Conservation (phyloP, 1,284 basidiomycete genomes). For the Austroboletus novae-zelandiae region DNA sequence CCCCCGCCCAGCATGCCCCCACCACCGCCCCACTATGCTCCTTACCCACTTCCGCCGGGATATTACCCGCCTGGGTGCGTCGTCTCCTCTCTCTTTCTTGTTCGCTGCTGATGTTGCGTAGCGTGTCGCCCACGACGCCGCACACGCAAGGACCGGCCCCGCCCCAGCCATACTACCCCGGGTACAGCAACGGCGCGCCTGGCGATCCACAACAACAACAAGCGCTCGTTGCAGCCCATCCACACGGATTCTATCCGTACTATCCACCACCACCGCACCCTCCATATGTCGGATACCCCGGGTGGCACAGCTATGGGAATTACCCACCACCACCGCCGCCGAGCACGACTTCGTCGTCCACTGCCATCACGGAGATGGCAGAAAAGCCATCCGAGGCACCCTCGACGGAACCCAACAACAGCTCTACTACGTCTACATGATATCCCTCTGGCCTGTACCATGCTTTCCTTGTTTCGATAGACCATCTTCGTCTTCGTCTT, state of each 20-base stretch:
- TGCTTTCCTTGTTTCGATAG: constrained; percentile 3
- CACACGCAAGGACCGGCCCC: background rate
- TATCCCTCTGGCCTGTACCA: constrained; percentile 20
- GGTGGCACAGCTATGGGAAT: too few species aligned
- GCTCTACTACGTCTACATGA: background rate
- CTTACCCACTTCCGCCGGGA: constrained; percentile 20
- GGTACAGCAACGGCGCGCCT: constrained; percentile 29
- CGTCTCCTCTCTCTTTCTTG: background rate
- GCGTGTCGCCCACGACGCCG: constrained; percentile 20
- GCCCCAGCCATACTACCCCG: constrained; percentile 27
- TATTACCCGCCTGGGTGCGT: constrained; percentile 21
- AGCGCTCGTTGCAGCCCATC: background rate
- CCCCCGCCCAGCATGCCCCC: constrained; percentile 14
- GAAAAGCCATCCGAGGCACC: too few species aligned
- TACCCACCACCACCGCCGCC: too few species aligned
- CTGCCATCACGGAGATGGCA: too few species aligned
- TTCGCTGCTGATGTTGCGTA: constrained; percentile 10
- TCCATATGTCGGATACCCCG: constrained; percentile 28
- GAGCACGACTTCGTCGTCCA: background rate
- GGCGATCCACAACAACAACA: constrained; percentile 20
- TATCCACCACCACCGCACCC: constrained; percentile 17
- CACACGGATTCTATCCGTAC: constrained; percentile 28
- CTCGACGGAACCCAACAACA: too few species aligned
- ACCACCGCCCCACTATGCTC: too few species aligned
- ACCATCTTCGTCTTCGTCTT: background rate